These are phyloP conservation scores for Saccharomycopsis hybrid DNA, from an alignment of 1,139 yeast genomes.

Conservation along the genomic window DNA sequence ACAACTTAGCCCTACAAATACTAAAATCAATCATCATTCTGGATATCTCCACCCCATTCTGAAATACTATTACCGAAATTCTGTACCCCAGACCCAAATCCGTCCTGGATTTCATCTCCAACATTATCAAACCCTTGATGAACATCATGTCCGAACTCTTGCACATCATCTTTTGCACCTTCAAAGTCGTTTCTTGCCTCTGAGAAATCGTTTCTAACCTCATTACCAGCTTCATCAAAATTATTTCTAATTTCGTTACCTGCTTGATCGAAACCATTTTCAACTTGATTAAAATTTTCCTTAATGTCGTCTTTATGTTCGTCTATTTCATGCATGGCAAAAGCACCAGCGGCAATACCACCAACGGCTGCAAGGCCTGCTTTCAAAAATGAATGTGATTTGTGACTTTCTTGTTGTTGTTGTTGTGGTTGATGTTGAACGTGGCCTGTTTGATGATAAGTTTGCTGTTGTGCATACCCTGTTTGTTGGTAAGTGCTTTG, in stretches of 20 bases:
- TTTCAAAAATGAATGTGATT: conserved; percentile 5
- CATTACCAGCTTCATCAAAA: conserved; percentile 10
- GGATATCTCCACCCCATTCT: conserved; percentile 14
- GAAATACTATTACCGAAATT: conserved; percentile 16
- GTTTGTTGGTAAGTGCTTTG: neutral
- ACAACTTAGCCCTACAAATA: neutral
- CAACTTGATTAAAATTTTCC: conserved; percentile 9
- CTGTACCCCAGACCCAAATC: conserved; percentile 11
- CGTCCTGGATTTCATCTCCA: conserved; percentile 17
- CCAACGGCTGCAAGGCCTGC: conserved; percentile 18
- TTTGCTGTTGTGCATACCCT: neutral
- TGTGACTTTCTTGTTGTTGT: neutral
- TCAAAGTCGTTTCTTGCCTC: conserved; percentile 12
- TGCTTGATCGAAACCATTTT: conserved; percentile 1
- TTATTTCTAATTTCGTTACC: conserved; percentile 11
- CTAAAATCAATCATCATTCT: conserved; percentile 2
- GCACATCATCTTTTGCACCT: conserved; percentile 14
- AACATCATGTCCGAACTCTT: conserved; percentile 17
- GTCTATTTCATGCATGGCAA: conserved; percentile 15
- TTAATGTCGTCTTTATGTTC: conserved; percentile 14
- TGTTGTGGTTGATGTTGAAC: neutral
- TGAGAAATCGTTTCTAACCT: conserved; percentile 7
- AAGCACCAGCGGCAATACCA: conserved; percentile 17
- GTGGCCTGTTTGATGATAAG: neutral
- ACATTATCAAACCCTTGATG: conserved; percentile 17